Evolutionary conservation across 75 land plant genomes (phyloP).

Genomic region (Pinus albicaulis): DNA sequence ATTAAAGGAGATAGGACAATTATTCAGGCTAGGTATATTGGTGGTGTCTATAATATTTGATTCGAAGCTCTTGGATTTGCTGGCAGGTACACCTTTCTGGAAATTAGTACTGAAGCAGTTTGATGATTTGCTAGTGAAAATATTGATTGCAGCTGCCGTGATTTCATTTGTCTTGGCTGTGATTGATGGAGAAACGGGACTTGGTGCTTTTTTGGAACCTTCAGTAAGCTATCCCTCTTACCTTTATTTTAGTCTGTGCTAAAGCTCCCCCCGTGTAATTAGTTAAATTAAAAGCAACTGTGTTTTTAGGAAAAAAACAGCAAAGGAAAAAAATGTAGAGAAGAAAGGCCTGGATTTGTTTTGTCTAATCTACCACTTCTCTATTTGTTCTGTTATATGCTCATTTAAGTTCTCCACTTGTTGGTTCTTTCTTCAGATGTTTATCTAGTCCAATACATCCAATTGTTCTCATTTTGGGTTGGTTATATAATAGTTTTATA

Average conservation of each 20-base stretch:
- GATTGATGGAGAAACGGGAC: slow-evolving; percentile 90
- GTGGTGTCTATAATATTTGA: background rate
- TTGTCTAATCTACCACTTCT: background rate
- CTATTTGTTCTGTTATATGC: background rate
- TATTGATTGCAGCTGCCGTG: slow-evolving; percentile 89
- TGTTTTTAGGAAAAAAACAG: background rate
- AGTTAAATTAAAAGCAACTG: background rate
- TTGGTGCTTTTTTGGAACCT: slow-evolving; percentile 92
- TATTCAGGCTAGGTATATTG: background rate
- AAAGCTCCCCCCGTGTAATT: background rate
- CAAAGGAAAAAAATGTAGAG: background rate
- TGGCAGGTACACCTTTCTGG: slow-evolving; percentile 94
- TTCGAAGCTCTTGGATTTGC: background rate
- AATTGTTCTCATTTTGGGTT: background rate
- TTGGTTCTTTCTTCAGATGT: background rate
- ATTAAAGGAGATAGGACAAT: background rate
- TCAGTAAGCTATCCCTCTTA: slow-evolving; percentile 57
- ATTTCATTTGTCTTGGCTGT: slow-evolving; percentile 87
- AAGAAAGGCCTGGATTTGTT: background rate
- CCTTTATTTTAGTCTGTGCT: background rate
- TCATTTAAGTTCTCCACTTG: background rate
- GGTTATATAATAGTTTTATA: background rate
- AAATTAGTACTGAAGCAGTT: slow-evolving; percentile 92
- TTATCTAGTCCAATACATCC: background rate
- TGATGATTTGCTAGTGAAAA: slow-evolving; percentile 96